phyloP scores from a whole-genome alignment of 805 yeast genomes.

The Suhomyces faveliae region DNA sequence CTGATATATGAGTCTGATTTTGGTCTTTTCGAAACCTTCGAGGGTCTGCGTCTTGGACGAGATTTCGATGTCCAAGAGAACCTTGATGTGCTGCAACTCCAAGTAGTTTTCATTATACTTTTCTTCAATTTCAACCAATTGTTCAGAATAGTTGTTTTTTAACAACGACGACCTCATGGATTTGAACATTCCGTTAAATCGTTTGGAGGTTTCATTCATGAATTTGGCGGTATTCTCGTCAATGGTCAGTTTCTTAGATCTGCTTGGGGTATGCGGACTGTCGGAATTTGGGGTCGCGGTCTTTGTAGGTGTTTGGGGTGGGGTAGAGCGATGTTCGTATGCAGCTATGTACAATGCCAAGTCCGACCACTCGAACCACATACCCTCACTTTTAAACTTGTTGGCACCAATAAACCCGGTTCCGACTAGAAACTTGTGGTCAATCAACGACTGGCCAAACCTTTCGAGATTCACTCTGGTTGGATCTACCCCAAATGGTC shows the following conservation, averaged over 20 bases:
- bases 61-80: conserved; percentile 31
- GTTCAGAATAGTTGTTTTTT: conserved; percentile 29
- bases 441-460: conserved; percentile 40
- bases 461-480: conserved; percentile 36
- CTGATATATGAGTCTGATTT: conserved; percentile 33
- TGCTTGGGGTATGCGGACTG: neutral
- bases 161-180: conserved; percentile 31
- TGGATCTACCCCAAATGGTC: conserved; percentile 36
- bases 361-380: conserved; percentile 48
- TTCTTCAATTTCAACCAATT: conserved; percentile 25
- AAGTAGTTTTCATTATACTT: conserved; percentile 35
- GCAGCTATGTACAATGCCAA: conserved; percentile 22
- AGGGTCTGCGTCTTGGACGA: conserved; percentile 19
- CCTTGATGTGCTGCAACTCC: conserved; percentile 31
- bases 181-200: conserved; percentile 24
- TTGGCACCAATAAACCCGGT: conserved; percentile 32
- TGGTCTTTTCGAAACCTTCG: conserved; percentile 35
- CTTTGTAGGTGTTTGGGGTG: neutral
- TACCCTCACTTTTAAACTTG: conserved; percentile 40
- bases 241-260: neutral
- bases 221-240: conserved; percentile 6
- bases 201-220: conserved; percentile 24
- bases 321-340: conserved; percentile 4
- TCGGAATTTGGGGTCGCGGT: neutral
- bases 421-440: conserved; percentile 30